Conservation (phyloP, 768 basidiomycete species). For the Ramaria sp. region DNA sequence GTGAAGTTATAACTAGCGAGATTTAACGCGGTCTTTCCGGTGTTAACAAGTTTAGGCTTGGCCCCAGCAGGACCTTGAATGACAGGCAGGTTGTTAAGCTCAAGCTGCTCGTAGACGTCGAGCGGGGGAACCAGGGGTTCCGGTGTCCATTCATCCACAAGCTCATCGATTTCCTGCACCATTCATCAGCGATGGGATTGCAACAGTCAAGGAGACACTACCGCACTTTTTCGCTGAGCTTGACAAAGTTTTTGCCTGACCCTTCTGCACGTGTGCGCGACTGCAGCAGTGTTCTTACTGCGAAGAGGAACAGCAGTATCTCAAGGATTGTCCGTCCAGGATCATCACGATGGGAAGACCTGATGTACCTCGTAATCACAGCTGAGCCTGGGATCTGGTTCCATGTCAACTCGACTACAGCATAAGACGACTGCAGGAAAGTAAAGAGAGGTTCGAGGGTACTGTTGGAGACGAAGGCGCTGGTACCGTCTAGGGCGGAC, state of each 20-base stretch:
- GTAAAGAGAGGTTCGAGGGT: conserved; percentile 46
- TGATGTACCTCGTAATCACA: conserved; percentile 83
- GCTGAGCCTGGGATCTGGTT: conserved; percentile 72
- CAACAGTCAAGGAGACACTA: not conserved
- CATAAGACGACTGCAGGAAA: conserved; percentile 42
- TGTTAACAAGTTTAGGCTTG: conserved; percentile 65
- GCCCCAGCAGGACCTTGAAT: conserved; percentile 74
- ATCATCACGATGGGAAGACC: conserved; percentile 92
- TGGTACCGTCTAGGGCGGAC: not conserved
- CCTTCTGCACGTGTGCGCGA: conserved; percentile 80
- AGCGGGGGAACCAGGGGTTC: conserved; percentile 69
- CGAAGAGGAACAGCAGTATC: conserved; percentile 78
- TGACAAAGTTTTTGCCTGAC: conserved; percentile 79
- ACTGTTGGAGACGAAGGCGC: conserved; percentile 9
- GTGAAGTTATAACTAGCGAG: conserved; percentile 88
- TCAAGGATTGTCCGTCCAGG: conserved; percentile 88
- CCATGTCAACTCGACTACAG: conserved; percentile 56
- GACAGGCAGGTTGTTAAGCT: conserved; percentile 67
- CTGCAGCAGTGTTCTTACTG: conserved; percentile 82
- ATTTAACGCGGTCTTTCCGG: conserved; percentile 71
- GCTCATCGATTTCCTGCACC: conserved; percentile 84
- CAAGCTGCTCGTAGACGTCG: conserved; percentile 45
- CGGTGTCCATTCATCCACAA: conserved; percentile 92
- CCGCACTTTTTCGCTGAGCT: conserved; percentile 79
- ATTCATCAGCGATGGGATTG: not conserved